phyloP scores from a whole-genome alignment of 176 grass and related monocot species.

The Panicum miliaceum region DNA sequence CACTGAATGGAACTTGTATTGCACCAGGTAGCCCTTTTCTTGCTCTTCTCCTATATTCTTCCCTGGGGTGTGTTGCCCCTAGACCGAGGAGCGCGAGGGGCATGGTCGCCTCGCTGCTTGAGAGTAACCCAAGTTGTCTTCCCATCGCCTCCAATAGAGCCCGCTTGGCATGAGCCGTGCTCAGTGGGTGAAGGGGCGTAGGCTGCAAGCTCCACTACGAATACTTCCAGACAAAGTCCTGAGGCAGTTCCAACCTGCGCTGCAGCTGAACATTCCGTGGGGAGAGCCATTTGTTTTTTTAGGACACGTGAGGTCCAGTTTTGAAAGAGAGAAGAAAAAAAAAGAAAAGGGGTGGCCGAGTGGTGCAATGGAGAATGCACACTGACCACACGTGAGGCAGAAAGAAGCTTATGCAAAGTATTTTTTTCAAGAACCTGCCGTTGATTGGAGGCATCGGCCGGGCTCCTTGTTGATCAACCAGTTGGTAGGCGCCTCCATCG shows the following conservation, averaged over 20 bases:
- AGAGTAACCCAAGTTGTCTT: too few relatives aligned
- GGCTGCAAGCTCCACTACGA: too few relatives aligned
- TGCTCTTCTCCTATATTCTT: conserved; percentile 12
- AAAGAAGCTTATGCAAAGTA: neutral
- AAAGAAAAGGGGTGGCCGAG: too few relatives aligned
- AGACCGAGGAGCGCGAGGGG: neutral
- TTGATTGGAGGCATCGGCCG: neutral
- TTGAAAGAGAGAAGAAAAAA: too few relatives aligned
- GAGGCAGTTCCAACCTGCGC: neutral
- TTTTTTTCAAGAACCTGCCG: neutral
- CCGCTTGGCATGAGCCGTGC: too few relatives aligned
- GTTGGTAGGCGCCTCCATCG: too few relatives aligned
- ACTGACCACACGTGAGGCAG: too few relatives aligned
- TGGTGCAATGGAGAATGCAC: too few relatives aligned
- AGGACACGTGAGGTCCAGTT: neutral
- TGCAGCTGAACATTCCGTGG: neutral
- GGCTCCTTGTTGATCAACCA: too few relatives aligned
- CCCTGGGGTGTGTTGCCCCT: neutral
- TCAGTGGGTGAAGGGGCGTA: too few relatives aligned
- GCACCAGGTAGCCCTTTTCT: neutral
- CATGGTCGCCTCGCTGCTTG: neutral
- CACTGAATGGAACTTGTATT: neutral
- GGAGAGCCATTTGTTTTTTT: neutral
- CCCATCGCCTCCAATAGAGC: too few relatives aligned
- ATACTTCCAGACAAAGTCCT: neutral